These are phyloP conservation scores for Cotoneaster glaucophyllus DNA, from an alignment of 306 rosid genomes.

Conservation along the genomic window DNA sequence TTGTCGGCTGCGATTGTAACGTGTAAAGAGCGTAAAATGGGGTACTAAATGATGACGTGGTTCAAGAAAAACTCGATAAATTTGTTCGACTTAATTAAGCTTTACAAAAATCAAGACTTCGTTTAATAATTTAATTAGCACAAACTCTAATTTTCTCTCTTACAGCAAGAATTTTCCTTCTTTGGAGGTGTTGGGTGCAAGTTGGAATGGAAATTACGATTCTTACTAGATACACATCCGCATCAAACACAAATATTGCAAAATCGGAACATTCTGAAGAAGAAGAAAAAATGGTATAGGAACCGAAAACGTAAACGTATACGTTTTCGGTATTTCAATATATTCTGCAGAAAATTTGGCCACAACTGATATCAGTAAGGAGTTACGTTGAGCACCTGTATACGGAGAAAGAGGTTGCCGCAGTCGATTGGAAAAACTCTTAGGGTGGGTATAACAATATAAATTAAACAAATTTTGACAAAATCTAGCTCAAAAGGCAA, in stretches of 20 bases:
- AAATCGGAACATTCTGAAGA: too few relatives aligned
- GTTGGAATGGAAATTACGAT: too few relatives aligned
- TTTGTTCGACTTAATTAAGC: background rate
- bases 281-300: too few relatives aligned
- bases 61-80: background rate
- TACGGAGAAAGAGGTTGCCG: background rate
- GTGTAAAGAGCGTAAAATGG: background rate
- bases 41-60: background rate
- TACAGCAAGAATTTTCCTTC: too few relatives aligned
- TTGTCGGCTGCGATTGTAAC: conserved; percentile 11
- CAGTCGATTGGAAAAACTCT: background rate
- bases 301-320: background rate
- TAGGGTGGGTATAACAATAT: background rate
- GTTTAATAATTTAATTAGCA: background rate
- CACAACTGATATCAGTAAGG: background rate
- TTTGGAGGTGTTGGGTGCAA: background rate
- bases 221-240: background rate
- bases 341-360: background rate
- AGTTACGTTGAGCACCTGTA: background rate
- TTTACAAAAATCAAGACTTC: background rate
- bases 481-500: conserved; percentile 11
- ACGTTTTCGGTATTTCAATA: background rate
- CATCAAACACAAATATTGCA: background rate
- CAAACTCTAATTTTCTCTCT: background rate
- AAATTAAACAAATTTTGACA: conserved; percentile 16